phyloP scores from a whole-genome alignment of 2,329 filamentous ascomycete species.

The Aspergillus ibericus region DNA sequence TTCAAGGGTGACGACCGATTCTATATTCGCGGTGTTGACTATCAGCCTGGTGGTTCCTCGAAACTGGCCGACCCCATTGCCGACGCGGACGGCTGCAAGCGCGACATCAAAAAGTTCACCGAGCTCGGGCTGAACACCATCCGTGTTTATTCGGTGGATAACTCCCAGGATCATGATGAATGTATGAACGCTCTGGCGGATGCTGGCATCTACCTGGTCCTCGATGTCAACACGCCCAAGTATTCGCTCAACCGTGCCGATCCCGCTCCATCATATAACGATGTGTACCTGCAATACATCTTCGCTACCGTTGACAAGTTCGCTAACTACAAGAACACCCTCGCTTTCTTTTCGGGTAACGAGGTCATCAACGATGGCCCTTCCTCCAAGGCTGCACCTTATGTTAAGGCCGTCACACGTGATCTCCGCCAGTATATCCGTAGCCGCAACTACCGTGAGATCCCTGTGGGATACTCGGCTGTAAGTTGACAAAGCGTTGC shows the following conservation, averaged over 20 bases:
- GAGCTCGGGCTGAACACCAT: constrained; percentile 86
- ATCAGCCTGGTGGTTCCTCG: constrained; percentile 65
- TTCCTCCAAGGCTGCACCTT: constrained; percentile 67
- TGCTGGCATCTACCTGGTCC: constrained; percentile 86
- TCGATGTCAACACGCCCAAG: constrained; percentile 87
- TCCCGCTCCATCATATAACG: constrained; percentile 79
- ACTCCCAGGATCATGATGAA: constrained; percentile 73
- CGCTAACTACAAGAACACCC: constrained; percentile 77
- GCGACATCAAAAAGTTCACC: constrained; percentile 80
- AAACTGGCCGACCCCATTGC: constrained; percentile 72
- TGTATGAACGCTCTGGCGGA: constrained; percentile 81
- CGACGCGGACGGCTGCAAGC: constrained; percentile 67
- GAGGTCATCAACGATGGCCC: constrained; percentile 72
- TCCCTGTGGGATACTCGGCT: constrained; percentile 73
- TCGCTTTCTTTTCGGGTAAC: constrained; percentile 82
- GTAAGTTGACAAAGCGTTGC: constrained; percentile 21
- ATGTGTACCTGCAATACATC: constrained; percentile 77
- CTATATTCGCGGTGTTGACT: constrained; percentile 59
- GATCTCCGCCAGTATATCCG: constrained; percentile 72
- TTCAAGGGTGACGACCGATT: constrained; percentile 61
- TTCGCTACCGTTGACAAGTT: constrained; percentile 89
- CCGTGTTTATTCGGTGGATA: constrained; percentile 91
- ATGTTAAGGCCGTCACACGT: constrained; percentile 76
- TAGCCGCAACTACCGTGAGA: constrained; percentile 59
- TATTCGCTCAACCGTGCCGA: constrained; percentile 82